Percentiles rank a stretch among this genome's conserved stretches.
Conservation (phyloP, 2,329 filamentous ascomycete species). For the Ophiosphaerella narmari region DNA sequence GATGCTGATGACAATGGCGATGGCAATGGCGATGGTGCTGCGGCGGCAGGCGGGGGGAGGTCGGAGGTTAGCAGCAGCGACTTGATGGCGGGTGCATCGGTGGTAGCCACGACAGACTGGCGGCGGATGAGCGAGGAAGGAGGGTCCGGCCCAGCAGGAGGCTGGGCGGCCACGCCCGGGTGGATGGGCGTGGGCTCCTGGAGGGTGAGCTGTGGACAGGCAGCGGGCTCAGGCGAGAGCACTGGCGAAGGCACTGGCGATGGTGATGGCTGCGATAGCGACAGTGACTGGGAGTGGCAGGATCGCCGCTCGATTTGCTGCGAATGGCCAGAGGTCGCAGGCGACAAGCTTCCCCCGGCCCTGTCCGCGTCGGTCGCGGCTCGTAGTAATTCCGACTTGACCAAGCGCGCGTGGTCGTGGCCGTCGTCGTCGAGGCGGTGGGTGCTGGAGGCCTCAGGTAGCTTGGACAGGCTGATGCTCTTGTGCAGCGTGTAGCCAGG, state of each 20-base stretch:
- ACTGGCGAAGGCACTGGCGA: slow-evolving; percentile 13
- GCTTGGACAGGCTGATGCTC: slow-evolving; percentile 38
- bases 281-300: too few relatives aligned
- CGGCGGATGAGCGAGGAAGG: slow-evolving; percentile 37
- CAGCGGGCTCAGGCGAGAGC: slow-evolving; percentile 8
- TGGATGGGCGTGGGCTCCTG: slow-evolving; percentile 43
- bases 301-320: not conserved
- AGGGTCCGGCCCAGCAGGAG: slow-evolving; percentile 13
- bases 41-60: slow-evolving; percentile 33
- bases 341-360: slow-evolving; percentile 21
- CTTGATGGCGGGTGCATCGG: slow-evolving; percentile 54
- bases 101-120: slow-evolving; percentile 46
- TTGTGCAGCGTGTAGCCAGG: slow-evolving; percentile 27
- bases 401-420: slow-evolving; percentile 19
- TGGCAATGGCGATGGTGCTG: slow-evolving; percentile 23
- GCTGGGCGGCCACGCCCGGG: slow-evolving; percentile 15
- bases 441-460: slow-evolving; percentile 25
- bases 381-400: slow-evolving; percentile 32
- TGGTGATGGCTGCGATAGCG: not conserved
- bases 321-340: not conserved
- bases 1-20: too few relatives aligned
- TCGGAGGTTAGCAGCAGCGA: slow-evolving; percentile 53
- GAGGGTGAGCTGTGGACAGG: slow-evolving; percentile 34
- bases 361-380: slow-evolving; percentile 13
- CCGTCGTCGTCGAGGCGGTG: slow-evolving; percentile 12